Conservation (phyloP, 306 rosid species). For the Senna siamea region DNA sequence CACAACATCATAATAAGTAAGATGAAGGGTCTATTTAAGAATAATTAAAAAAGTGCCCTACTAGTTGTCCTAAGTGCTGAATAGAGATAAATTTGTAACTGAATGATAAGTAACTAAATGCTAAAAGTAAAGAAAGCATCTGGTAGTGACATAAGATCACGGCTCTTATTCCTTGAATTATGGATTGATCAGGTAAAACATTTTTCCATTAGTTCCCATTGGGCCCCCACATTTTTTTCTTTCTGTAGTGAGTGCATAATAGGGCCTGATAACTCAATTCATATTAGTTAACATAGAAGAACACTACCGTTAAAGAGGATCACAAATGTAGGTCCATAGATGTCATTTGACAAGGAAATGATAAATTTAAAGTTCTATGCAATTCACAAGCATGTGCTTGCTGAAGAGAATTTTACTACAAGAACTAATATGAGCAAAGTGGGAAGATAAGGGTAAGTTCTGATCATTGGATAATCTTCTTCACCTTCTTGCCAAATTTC, state of each 20-base stretch:
- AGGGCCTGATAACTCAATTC: background rate
- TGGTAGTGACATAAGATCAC: too few relatives aligned
- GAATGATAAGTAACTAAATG: too few relatives aligned
- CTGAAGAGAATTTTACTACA: slow-evolving; percentile 11
- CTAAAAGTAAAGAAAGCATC: too few relatives aligned
- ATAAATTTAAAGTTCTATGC: slow-evolving; percentile 4
- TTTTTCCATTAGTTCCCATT: too few relatives aligned
- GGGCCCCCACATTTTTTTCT: too few relatives aligned
- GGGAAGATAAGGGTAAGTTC: background rate
- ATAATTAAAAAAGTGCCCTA: slow-evolving; percentile 16
- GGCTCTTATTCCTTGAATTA: too few relatives aligned
- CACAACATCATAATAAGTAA: slow-evolving; percentile 23
- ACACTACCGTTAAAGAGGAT: background rate
- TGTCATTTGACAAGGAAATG: slow-evolving; percentile 14
- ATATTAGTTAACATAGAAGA: slow-evolving; percentile 30
- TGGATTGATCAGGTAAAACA: too few relatives aligned
- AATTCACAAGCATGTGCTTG: slow-evolving; percentile 2
- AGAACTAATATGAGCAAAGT: slow-evolving; percentile 13
- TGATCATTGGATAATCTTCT: slow-evolving; percentile 24
- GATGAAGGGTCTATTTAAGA: slow-evolving; percentile 19
- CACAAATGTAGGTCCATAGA: slow-evolving; percentile 21
- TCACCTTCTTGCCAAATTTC: slow-evolving; percentile 86
- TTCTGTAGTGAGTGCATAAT: too few relatives aligned
- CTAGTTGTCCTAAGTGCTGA: too few relatives aligned
- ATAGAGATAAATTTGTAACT: too few relatives aligned